Conservation (phyloP, 1,284 basidiomycete genomes). For the Trichosporon sp. region DNA sequence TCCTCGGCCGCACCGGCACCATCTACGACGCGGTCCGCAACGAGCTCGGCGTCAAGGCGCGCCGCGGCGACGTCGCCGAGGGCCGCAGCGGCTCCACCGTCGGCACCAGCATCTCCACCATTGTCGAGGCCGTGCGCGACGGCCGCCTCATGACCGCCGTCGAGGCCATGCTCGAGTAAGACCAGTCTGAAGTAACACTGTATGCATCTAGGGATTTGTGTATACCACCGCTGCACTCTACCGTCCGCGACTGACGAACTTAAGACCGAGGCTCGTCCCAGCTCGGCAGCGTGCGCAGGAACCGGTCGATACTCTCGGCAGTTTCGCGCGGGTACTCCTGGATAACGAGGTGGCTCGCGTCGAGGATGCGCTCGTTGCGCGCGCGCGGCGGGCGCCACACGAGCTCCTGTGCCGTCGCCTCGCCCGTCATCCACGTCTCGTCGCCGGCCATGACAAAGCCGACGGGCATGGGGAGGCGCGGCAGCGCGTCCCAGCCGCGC, state of each 20-base stretch:
- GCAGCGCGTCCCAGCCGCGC: slow-evolving; percentile 35
- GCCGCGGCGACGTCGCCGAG: slow-evolving; percentile 20
- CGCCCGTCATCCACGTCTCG: slow-evolving; percentile 25
- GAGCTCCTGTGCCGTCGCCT: slow-evolving; percentile 26
- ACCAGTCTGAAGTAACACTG: neutral
- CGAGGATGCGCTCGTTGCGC: slow-evolving; percentile 34
- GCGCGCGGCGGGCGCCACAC: slow-evolving; percentile 31
- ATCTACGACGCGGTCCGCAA: slow-evolving; percentile 16
- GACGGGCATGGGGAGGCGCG: slow-evolving; percentile 26
- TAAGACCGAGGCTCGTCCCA: neutral
- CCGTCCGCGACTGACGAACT: too few species aligned
- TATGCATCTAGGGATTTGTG: neutral
- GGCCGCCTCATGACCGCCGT: slow-evolving; percentile 15
- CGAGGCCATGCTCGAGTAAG: slow-evolving; percentile 8
- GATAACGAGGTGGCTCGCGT: slow-evolving; percentile 36
- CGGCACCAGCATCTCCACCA: slow-evolving; percentile 12
- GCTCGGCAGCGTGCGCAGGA: slow-evolving; percentile 24
- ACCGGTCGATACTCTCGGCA: slow-evolving; percentile 33
- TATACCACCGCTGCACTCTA: neutral
- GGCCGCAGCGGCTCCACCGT: slow-evolving; percentile 11
- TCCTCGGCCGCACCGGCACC: slow-evolving; percentile 14
- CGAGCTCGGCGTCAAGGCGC: slow-evolving; percentile 16
- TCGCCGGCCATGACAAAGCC: slow-evolving; percentile 36
- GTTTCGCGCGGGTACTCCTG: slow-evolving; percentile 39
- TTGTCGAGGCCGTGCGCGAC: slow-evolving; percentile 22